These are phyloP conservation scores for Diplodia scrobiculata DNA, from an alignment of 2,329 filamentous ascomycete species.

Conservation along the genomic window DNA sequence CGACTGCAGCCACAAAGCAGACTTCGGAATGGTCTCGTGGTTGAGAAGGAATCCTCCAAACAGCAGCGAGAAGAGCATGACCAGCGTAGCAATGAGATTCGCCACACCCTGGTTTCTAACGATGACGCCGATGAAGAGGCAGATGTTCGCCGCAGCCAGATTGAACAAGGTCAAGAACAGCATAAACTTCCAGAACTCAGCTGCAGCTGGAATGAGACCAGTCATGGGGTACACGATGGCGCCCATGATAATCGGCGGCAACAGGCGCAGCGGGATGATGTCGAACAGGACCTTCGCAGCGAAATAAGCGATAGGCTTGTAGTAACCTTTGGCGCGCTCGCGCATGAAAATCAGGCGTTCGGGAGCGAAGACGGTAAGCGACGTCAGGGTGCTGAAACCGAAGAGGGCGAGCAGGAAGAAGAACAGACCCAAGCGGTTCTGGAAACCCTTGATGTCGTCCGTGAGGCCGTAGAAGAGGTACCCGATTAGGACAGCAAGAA, in stretches of 20 bases:
- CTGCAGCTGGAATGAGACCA: constrained; percentile 76
- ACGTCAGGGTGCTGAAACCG: constrained; percentile 93
- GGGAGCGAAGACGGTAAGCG: constrained; percentile 86
- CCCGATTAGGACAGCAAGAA: constrained; percentile 89
- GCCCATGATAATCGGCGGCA: constrained; percentile 93
- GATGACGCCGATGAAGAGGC: constrained; percentile 92
- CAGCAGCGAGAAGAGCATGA: constrained; percentile 95
- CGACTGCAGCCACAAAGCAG: constrained; percentile 85
- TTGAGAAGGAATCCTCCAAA: constrained; percentile 95
- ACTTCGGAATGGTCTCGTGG: constrained; percentile 84
- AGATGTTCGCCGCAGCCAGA: constrained; percentile 87
- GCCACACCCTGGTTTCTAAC: constrained; percentile 90
- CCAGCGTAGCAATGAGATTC: constrained; percentile 87
- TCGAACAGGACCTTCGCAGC: constrained; percentile 97
- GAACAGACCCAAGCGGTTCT: constrained; percentile 94
- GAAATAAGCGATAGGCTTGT: constrained; percentile 91
- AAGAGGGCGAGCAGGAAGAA: constrained; percentile 96
- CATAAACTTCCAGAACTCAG: constrained; percentile 88
- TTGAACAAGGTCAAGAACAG: constrained; percentile 94
- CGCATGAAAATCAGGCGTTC: constrained; percentile 89
- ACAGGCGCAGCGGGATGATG: constrained; percentile 87
- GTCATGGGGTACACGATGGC: constrained; percentile 98
- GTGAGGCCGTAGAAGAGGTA: constrained; percentile 96
- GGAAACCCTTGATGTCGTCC: constrained; percentile 95
- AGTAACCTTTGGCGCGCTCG: constrained; percentile 95